phyloP scores from a whole-genome alignment of 176 grass and related monocot species.

The Puya raimondii region DNA sequence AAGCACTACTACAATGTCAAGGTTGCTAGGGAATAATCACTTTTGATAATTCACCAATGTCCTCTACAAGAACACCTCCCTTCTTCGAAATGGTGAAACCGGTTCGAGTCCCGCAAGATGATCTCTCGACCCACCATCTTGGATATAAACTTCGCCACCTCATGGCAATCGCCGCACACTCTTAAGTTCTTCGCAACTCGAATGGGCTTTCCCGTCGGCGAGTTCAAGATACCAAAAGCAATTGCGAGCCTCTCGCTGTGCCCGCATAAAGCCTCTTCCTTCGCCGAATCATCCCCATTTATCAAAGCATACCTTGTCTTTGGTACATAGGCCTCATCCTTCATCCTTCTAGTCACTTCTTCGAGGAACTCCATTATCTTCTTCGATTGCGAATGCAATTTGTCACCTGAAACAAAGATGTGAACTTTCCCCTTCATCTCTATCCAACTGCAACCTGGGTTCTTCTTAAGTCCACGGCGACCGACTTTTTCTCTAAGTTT shows the following conservation, averaged over 20 bases:
- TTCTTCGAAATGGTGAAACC: conserved; percentile 69
- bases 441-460: conserved; percentile 64
- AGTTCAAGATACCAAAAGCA: conserved; percentile 62
- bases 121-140: conserved; percentile 45
- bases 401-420: conserved; percentile 42
- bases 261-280: conserved; percentile 54
- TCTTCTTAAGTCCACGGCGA: conserved; percentile 37
- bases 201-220: conserved; percentile 35
- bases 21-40: neutral
- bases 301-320: conserved; percentile 50
- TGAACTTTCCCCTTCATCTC: conserved; percentile 56
- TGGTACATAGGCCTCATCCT: conserved; percentile 39
- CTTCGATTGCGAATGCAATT: conserved; percentile 36
- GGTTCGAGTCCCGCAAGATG: conserved; percentile 46
- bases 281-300: conserved; percentile 36
- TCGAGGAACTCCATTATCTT: conserved; percentile 55
- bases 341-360: conserved; percentile 42
- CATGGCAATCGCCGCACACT: conserved; percentile 72
- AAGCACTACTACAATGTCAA: neutral
- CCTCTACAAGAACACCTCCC: conserved; percentile 88
- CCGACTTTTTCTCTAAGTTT: conserved; percentile 50
- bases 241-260: conserved; percentile 82
- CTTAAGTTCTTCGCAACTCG: conserved; percentile 49
- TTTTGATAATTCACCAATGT: conserved; percentile 35
- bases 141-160: conserved; percentile 52